Evolutionary conservation across 768 basidiomycete genomes (phyloP), one percentile per base, ranked within the genome.

Genomic region (Boletus rubescentipes): DNA sequence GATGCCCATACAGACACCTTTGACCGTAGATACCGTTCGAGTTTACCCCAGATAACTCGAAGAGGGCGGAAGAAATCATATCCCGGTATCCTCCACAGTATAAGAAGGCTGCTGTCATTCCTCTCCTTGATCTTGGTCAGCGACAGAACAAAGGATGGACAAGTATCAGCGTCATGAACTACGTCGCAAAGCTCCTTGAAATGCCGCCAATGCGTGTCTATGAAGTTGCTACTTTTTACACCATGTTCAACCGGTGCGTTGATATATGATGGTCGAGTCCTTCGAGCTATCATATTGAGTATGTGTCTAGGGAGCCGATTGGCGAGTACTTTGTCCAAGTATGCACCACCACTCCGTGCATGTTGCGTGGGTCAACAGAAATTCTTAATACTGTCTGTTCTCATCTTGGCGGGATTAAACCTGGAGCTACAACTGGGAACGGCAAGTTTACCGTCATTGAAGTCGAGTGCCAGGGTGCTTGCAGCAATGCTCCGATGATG

Each of bases 131-230:
- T 73, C 82, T 99, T 40, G 95, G 88, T 2, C 97, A 99, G 74
- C 83, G 93, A 61, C 97, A 99, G 73, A 98, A 98, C 77, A 92
- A 96, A 62, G 93, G 92, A 62, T 99, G 93, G 92, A 98, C 96
- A 23, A 93, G 90, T 69, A 96, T 99, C 61, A 93, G 90, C 64
- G 94, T 96, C 57, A 99, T 99, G 97, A 98, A 99, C 76, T 92
- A 94, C 64, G 89, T 99, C 50, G 97, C 97, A 1, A 89, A 91
- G 60, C 77, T 96, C 31, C 80, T 98, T 30, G 93, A 89, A 65
- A 89, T 99, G 83, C 92, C 90, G 10, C 91, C 92, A 48, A 98
- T 99, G 97, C 89, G 97, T 10, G 97, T 98, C 2, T 99, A 99
- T 70, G 97, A 99, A 73, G 97, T 99, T 46, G 96, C 96, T 16